Evolutionary conservation across 805 yeast species (phyloP), one percentile per base, ranked within the genome.

Genomic region (Candida wancherniae): DNA sequence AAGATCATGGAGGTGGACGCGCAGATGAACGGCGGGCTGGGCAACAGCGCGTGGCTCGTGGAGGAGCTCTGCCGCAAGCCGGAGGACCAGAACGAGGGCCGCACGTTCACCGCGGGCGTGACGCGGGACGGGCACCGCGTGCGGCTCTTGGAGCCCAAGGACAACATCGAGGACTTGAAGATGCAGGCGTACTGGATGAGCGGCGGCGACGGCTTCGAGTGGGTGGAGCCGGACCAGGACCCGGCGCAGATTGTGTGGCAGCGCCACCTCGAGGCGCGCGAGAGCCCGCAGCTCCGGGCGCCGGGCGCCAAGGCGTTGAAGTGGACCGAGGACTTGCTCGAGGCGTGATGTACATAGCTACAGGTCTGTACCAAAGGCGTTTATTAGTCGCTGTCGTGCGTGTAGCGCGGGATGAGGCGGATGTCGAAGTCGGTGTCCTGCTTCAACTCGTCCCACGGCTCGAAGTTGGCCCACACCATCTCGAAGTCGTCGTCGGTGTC

Each of bases 111-210:
- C 23, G 58, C 69, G 6, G 69, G 69, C 4, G 43, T 41, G 38
- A 56, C 53, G 13, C 45, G 62, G 31, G 59, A 56, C 12, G 71
- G 70, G 2, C 40, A 63, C 15, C 62, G 57, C 37, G 52, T 65
- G 30, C 50, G 71, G 30, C 51, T 63, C 24, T 45, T 66, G 28
- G 61, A 60, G 26, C 53, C 59, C 9, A 63, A 55, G 28, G 73
- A 68, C 32, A 45, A 39, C 27, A 75, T 77, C 33, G 80, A 75
- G 37, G 94, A 84, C 38, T 51, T 73, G 27, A 67, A 76, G 62
- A 46, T 84, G 44, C 82, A 84, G 49, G 94, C 86, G 45, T 84
- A 84, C 58, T 84, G 95, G 95, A 75, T 84, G 50, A 70, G 81
- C 24, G 84, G 85, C 6, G 50, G 50, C 18, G 50, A 45, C 18